phyloP scores from a whole-genome alignment of 768 basidiomycete genomes.

The Termitomyces sp. region DNA sequence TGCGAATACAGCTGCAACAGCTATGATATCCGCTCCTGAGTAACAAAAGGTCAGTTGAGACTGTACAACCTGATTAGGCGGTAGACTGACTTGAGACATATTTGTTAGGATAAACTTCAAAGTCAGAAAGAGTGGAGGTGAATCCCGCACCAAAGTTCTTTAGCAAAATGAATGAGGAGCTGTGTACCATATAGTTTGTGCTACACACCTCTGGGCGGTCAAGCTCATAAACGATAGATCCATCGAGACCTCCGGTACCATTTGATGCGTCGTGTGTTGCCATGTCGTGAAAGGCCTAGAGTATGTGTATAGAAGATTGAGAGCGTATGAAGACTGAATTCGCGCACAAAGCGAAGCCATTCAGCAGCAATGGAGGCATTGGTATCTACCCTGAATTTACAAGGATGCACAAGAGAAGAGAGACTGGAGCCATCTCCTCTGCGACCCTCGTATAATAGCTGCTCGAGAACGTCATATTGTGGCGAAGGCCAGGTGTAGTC shows the following conservation, averaged over 20 bases:
- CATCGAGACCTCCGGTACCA: constrained; percentile 46
- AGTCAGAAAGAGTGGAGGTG: constrained; percentile 36
- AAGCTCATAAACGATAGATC: constrained; percentile 43
- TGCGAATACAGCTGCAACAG: constrained; percentile 30
- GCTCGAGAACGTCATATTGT: constrained; percentile 30
- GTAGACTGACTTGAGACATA: constrained; percentile 35
- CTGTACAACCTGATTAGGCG: not conserved
- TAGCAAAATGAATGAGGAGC: not conserved
- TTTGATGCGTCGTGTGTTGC: constrained; percentile 39
- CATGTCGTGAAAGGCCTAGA: constrained; percentile 46
- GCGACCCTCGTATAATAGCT: constrained; percentile 29
- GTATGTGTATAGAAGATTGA: not conserved
- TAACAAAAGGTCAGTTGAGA: not conserved
- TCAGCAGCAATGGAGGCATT: constrained; percentile 31
- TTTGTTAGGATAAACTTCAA: constrained; percentile 36
- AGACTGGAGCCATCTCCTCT: constrained; percentile 27
- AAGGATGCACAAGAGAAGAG: constrained; percentile 24
- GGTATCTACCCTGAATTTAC: constrained; percentile 20
- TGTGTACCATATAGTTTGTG: not conserved
- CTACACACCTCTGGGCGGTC: constrained; percentile 32
- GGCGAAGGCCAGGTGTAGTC: constrained; percentile 29
- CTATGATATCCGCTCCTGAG: constrained; percentile 41
- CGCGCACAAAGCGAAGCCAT: constrained; percentile 34
- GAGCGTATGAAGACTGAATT: not conserved
- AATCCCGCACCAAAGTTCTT: constrained; percentile 47